These are phyloP conservation scores for Mycena sanguinolenta DNA, from an alignment of 768 basidiomycete species.

Conservation along the genomic window DNA sequence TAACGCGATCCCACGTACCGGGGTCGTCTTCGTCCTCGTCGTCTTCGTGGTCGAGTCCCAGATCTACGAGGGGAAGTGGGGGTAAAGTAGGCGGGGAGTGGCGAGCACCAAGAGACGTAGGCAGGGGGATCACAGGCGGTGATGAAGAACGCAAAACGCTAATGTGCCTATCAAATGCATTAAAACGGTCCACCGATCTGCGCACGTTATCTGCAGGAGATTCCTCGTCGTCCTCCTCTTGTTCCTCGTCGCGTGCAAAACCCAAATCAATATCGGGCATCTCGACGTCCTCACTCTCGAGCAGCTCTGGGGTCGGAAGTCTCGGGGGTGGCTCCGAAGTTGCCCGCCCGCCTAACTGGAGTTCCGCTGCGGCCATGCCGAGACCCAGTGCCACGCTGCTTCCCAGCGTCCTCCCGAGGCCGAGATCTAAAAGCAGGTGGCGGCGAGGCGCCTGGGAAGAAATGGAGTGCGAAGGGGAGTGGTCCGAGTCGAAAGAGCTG, in stretches of 20 bases:
- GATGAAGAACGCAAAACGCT: constrained; percentile 60
- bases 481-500: constrained; percentile 40
- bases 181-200: constrained; percentile 64
- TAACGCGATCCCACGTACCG: constrained; percentile 27
- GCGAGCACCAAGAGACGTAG: constrained; percentile 24
- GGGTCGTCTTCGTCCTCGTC: constrained; percentile 31
- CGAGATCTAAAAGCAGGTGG: constrained; percentile 33
- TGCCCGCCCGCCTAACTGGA: constrained; percentile 22
- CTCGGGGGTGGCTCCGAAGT: constrained; percentile 49
- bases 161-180: constrained; percentile 67
- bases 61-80: constrained; percentile 48
- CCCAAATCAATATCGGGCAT: constrained; percentile 58
- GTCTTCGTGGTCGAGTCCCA: constrained; percentile 34
- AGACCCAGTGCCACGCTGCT: constrained; percentile 36
- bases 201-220: constrained; percentile 55
- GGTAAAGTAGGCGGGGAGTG: constrained; percentile 46
- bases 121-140: constrained; percentile 41
- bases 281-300: constrained; percentile 56
- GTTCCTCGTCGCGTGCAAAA: constrained; percentile 37
- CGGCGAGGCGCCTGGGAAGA: constrained; percentile 27
- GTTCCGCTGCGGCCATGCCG: constrained; percentile 28
- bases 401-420: constrained; percentile 27
- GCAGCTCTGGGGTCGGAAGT: constrained; percentile 59
- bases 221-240: constrained; percentile 36
- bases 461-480: constrained; percentile 19